Percentiles rank a stretch among this genome's conserved stretches.
Conservation (phyloP, 2,329 filamentous ascomycete species). For the Bipolaris zeicola region DNA sequence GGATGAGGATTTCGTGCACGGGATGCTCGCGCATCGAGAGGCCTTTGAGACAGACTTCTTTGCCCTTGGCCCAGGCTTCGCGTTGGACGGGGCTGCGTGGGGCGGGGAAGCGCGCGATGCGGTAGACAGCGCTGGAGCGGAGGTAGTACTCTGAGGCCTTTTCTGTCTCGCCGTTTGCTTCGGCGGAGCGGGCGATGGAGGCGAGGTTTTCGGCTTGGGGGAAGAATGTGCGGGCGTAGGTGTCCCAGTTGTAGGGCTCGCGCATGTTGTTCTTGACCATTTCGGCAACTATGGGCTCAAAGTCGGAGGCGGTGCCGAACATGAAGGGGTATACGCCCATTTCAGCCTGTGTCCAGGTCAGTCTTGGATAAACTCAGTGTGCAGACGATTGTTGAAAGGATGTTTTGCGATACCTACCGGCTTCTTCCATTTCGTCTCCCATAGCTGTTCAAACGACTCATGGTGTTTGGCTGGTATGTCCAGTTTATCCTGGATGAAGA, state of each 20-base stretch:
- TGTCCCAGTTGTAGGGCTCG: constrained; percentile 66
- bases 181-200: constrained; percentile 57
- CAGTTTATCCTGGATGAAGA: constrained; percentile 56
- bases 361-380: too few species aligned
- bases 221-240: constrained; percentile 67
- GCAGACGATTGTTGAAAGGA: too few species aligned
- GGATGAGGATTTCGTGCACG: constrained; percentile 66
- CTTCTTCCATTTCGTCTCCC: constrained; percentile 78
- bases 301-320: constrained; percentile 71
- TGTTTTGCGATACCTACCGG: constrained; percentile 55
- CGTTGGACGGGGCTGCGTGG: constrained; percentile 59
- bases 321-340: constrained; percentile 76
- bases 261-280: constrained; percentile 66
- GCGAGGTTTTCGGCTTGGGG: constrained; percentile 65
- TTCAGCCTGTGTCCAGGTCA: constrained; percentile 30
- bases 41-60: constrained; percentile 65
- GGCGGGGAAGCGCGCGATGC: constrained; percentile 73
- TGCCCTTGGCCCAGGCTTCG: constrained; percentile 69
- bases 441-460: constrained; percentile 57
- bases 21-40: constrained; percentile 55
- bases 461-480: constrained; percentile 52
- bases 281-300: constrained; percentile 69
- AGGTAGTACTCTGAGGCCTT: constrained; percentile 68
- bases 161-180: constrained; percentile 55
- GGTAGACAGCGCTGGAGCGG: constrained; percentile 63